Conservation (phyloP, 2,329 filamentous ascomycete species). For the Trichoderma brevicompactum region DNA sequence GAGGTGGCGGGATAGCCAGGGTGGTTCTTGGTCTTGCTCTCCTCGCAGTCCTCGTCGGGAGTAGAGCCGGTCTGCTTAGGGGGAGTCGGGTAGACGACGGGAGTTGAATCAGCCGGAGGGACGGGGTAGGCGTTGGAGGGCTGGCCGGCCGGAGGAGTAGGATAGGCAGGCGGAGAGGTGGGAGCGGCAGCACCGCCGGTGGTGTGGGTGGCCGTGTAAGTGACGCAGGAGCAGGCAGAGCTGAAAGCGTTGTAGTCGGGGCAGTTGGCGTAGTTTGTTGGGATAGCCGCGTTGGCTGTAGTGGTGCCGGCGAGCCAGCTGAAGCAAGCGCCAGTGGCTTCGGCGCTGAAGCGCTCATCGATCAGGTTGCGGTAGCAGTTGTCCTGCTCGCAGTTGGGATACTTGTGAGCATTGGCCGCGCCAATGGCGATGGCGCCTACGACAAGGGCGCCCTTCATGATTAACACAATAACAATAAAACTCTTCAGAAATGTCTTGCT, state of each 20-base stretch:
- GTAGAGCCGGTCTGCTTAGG: not conserved
- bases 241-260: conserved; percentile 30
- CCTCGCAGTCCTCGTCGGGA: conserved; percentile 25
- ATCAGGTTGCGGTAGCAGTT: conserved; percentile 46
- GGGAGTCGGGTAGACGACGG: conserved; percentile 14
- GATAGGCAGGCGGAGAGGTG: conserved; percentile 21
- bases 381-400: conserved; percentile 40
- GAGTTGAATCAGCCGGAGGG: conserved; percentile 18
- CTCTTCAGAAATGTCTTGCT: conserved; percentile 19
- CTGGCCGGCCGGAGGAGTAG: conserved; percentile 11
- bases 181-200: conserved; percentile 30
- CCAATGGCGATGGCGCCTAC: conserved; percentile 42
- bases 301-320: conserved; percentile 40
- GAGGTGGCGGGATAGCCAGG: conserved; percentile 20
- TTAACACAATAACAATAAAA: conserved; percentile 29
- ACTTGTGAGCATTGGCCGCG: conserved; percentile 37
- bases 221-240: conserved; percentile 47
- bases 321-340: conserved; percentile 41
- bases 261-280: conserved; percentile 42
- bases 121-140: conserved; percentile 34
- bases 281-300: conserved; percentile 38
- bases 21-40: conserved; percentile 20
- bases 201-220: conserved; percentile 42
- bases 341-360: conserved; percentile 39
- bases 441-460: conserved; percentile 43